A percentile compares a stretch with the other conserved stretches of the same genome.
Evolutionary conservation across 2,329 filamentous ascomycete genomes (phyloP).

Genomic region (Chaetomium strumarium): DNA sequence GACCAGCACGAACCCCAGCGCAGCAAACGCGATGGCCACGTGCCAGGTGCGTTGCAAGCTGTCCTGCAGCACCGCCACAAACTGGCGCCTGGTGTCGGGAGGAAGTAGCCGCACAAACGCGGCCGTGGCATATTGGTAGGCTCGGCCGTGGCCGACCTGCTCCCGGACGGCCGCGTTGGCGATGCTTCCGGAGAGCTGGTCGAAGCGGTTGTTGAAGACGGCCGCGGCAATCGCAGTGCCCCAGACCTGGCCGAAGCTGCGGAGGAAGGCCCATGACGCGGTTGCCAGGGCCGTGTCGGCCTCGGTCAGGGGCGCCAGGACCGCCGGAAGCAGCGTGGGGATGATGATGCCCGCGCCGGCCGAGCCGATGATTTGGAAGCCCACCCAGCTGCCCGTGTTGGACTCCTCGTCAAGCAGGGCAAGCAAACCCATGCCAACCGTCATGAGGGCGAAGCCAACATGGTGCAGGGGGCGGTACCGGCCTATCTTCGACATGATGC

Average conservation of each 20-base stretch:
- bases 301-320: conserved; percentile 36
- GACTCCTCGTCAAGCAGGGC: conserved; percentile 29
- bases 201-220: conserved; percentile 32
- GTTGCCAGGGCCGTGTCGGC: conserved; percentile 34
- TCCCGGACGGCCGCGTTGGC: too few relatives aligned
- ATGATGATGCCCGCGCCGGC: conserved; percentile 39
- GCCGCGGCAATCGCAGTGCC: conserved; percentile 40
- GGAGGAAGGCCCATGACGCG: conserved; percentile 40
- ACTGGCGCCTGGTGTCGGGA: conserved; percentile 13
- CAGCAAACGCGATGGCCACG: conserved; percentile 27
- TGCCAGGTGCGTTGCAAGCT: conserved; percentile 22
- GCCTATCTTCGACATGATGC: conserved; percentile 10
- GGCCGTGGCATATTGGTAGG: conserved; percentile 23
- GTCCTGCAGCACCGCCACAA: conserved; percentile 20
- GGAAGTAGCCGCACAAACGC: conserved; percentile 20
- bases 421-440: conserved; percentile 33
- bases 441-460: conserved; percentile 26
- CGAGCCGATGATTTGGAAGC: conserved; percentile 37
- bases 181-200: too few relatives aligned
- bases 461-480: conserved; percentile 23
- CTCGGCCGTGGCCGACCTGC: too few relatives aligned
- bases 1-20: conserved; percentile 22
- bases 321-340: conserved; percentile 37
- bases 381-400: too few relatives aligned
- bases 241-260: conserved; percentile 42